phyloP scores from a whole-genome alignment of 1,139 yeast genomes.

The Arxiozyma telluris region DNA sequence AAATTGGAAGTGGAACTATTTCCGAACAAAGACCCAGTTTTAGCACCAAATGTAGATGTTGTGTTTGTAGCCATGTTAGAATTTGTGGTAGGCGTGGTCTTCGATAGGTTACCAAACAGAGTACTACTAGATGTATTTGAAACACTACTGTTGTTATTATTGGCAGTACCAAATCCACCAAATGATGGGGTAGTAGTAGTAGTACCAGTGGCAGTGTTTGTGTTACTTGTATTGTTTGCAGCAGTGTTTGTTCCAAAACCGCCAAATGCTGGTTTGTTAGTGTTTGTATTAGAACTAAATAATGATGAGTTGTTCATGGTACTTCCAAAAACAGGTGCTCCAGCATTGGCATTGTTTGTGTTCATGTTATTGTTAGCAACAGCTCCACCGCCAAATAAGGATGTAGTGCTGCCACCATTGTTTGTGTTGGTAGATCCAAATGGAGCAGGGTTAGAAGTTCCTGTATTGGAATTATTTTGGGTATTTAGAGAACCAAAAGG shows the following conservation, averaged over 20 bases:
- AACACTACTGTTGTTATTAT: neutral
- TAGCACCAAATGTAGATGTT: slow-evolving; percentile 5
- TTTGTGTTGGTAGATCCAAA: neutral
- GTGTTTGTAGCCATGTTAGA: slow-evolving; percentile 4
- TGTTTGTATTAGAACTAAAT: slow-evolving; percentile 3
- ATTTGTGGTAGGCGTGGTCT: neutral
- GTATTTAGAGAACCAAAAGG: neutral
- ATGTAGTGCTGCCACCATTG: neutral
- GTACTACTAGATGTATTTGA: neutral
- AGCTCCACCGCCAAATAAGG: neutral
- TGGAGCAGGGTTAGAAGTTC: neutral
- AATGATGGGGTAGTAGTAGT: slow-evolving; percentile 4
- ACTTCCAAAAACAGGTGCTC: neutral
- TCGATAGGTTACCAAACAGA: neutral
- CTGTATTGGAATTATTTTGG: neutral
- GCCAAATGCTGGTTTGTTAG: slow-evolving; percentile 4
- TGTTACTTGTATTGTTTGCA: neutral
- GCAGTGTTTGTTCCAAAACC: slow-evolving; percentile 9
- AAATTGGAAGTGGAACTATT: slow-evolving; percentile 5
- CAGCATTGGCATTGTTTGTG: neutral
- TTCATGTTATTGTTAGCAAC: neutral
- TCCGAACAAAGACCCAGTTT: slow-evolving; percentile 10
- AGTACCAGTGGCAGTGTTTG: slow-evolving; percentile 1
- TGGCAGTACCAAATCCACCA: neutral
- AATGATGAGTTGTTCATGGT: neutral